These are phyloP conservation scores for Fusarium pseudoanthophilum DNA, from an alignment of 2,329 filamentous ascomycete genomes.

Conservation along the genomic window DNA sequence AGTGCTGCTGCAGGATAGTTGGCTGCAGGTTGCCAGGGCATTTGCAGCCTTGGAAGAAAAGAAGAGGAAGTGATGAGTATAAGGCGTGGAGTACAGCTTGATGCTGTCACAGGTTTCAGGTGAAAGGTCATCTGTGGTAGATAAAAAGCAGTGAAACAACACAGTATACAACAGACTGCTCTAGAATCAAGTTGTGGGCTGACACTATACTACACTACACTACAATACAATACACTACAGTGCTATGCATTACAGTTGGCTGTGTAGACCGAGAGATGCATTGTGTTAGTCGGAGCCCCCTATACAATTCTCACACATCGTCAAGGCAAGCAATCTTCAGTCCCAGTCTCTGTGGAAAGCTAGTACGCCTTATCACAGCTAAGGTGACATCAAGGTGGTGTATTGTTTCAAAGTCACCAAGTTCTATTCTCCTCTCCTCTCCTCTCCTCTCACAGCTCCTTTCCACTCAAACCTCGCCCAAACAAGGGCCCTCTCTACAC, in stretches of 20 bases:
- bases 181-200: background rate
- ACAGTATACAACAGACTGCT: background rate
- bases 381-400: background rate
- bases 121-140: background rate
- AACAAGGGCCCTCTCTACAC: background rate
- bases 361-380: conserved; percentile 1
- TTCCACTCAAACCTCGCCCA: background rate
- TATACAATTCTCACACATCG: background rate
- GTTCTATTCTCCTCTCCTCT: background rate
- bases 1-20: conserved; percentile 50
- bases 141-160: background rate
- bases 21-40: conserved; percentile 42
- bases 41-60: conserved; percentile 42
- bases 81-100: background rate
- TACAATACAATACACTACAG: background rate
- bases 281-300: background rate
- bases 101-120: background rate
- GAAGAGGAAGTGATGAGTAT: conserved; percentile 34
- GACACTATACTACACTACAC: background rate
- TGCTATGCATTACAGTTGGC: background rate
- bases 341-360: background rate
- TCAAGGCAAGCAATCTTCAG: background rate
- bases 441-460: background rate
- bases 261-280: background rate
- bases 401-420: background rate